Evolutionary conservation across 176 grass and related monocot species (phyloP).

Genomic region (Lolium rigidum): DNA sequence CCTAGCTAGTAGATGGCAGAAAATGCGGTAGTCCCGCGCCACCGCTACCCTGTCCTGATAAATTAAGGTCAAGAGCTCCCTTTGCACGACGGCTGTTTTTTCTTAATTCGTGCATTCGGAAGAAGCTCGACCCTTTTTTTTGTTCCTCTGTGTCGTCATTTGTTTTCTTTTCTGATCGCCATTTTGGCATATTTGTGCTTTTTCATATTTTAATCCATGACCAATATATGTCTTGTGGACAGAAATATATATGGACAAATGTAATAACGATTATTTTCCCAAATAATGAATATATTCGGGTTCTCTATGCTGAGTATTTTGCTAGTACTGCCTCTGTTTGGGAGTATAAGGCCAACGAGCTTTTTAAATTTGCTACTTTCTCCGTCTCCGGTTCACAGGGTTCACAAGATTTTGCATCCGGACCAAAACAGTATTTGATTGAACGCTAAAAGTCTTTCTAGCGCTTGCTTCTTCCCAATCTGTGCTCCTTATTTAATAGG

Average conservation of each 20-base stretch:
- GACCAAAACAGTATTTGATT: no score
- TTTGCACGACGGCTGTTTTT: slow-evolving; percentile 43
- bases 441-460: no score
- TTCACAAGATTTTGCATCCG: no score
- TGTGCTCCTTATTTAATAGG: no score
- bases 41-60: neutral
- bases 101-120: slow-evolving; percentile 42
- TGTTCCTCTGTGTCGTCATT: neutral
- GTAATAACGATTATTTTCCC: neutral
- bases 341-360: no score
- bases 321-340: no score
- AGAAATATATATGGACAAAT: neutral
- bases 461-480: no score
- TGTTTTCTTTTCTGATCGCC: neutral
- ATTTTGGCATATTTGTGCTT: neutral
- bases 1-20: neutral
- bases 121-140: slow-evolving; percentile 32
- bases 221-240: neutral
- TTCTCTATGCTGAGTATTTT: neutral
- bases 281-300: no score
- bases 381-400: no score
- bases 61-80: slow-evolving; percentile 38
- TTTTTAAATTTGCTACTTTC: no score
- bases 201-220: neutral
- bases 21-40: no score